These are phyloP conservation scores for Kodamaea plutei DNA, from an alignment of 1,139 yeast genomes.

Conservation along the genomic window DNA sequence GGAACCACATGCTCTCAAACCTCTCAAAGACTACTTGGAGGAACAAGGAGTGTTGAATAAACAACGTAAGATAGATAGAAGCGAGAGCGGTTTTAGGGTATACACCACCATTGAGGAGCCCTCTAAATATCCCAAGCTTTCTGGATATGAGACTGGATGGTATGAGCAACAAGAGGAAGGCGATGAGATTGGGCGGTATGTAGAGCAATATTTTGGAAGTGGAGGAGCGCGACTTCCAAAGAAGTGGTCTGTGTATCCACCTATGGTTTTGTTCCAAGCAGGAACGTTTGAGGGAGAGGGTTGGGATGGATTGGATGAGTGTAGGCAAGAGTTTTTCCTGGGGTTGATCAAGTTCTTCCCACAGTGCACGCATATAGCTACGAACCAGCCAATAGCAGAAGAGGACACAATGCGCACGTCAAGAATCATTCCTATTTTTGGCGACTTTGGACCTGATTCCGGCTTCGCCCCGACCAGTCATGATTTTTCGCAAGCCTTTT, in stretches of 20 bases:
- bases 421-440: constrained; percentile 52
- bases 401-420: constrained; percentile 60
- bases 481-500: constrained; percentile 54
- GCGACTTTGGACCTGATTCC: constrained; percentile 57
- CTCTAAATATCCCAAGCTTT: neutral
- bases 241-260: constrained; percentile 63
- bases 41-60: constrained; percentile 18
- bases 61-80: constrained; percentile 19
- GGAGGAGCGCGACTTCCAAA: constrained; percentile 39
- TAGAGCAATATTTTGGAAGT: no score
- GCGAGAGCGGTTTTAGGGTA: constrained; percentile 11
- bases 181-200: no score
- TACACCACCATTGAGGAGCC: constrained; percentile 5
- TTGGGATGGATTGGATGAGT: constrained; percentile 31
- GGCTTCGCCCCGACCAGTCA: constrained; percentile 4
- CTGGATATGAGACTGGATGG: constrained; percentile 1
- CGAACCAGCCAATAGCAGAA: constrained; percentile 64
- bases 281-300: constrained; percentile 33
- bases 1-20: no score
- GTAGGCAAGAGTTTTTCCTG: constrained; percentile 20
- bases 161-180: no score
- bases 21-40: constrained; percentile 24
- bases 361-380: constrained; percentile 58
- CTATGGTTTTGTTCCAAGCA: constrained; percentile 54
- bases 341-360: constrained; percentile 17